Evolutionary conservation across 331 rosid genomes (phyloP).

Genomic region (Rhamnella rubrinervis): DNA sequence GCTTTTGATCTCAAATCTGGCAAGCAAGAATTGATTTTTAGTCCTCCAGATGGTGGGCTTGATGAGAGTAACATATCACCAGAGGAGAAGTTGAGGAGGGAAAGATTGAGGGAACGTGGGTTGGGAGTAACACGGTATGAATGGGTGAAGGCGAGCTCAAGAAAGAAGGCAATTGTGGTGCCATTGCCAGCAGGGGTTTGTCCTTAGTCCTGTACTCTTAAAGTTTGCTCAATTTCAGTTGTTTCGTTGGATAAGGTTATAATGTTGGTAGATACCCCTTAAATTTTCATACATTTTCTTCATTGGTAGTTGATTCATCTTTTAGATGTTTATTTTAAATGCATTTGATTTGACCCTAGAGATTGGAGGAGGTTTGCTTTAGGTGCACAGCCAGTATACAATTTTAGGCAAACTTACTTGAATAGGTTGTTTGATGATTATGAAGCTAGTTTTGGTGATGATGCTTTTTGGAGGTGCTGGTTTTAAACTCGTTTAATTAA

Average conservation of each 20-base stretch:
- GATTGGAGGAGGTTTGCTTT: neutral
- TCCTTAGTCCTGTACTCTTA: constrained; percentile 20
- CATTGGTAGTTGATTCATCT: too few relatives aligned
- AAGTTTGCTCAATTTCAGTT: too few relatives aligned
- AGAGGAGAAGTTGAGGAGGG: constrained; percentile 94
- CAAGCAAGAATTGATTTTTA: constrained; percentile 62
- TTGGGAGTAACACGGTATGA: constrained; percentile 93
- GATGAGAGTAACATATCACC: constrained; percentile 85
- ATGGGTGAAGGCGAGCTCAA: constrained; percentile 80
- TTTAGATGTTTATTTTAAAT: too few relatives aligned
- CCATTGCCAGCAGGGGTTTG: constrained; percentile 99
- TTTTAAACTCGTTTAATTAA: neutral
- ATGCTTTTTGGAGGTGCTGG: neutral
- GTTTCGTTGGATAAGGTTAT: too few relatives aligned
- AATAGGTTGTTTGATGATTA: constrained; percentile 1
- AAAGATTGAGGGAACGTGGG: constrained; percentile 94
- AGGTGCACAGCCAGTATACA: neutral
- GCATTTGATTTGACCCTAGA: neutral
- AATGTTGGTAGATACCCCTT: too few relatives aligned
- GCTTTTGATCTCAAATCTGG: constrained; percentile 55
- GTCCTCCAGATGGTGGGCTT: constrained; percentile 90
- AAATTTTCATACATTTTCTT: too few relatives aligned
- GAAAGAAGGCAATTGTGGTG: constrained; percentile 71
- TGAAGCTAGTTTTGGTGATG: neutral
- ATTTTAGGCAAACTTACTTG: neutral